Evolutionary conservation across 1,139 yeast species (phyloP).

Genomic region (Nakaseomyces glabratus): DNA sequence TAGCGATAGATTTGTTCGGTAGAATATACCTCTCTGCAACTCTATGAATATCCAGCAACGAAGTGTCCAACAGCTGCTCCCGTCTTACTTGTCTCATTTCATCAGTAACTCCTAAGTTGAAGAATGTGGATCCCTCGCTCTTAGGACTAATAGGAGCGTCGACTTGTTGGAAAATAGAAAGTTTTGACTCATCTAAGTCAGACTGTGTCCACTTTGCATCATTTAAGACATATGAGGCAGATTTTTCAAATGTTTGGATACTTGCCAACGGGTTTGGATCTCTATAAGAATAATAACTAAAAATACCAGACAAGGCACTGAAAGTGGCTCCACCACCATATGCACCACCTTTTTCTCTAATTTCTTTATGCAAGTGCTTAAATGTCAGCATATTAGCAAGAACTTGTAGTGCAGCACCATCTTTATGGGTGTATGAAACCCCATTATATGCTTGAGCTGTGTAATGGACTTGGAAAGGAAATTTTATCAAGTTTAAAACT

Average conservation of each 20-base stretch:
- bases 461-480: conserved; percentile 88
- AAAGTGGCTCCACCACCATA: conserved; percentile 92
- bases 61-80: conserved; percentile 58
- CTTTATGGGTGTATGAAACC: conserved; percentile 55
- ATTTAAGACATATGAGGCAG: conserved; percentile 46
- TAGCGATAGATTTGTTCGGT: conserved; percentile 11
- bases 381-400: conserved; percentile 74
- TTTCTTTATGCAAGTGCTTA: conserved; percentile 77
- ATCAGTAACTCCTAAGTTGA: conserved; percentile 64
- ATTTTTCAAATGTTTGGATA: conserved; percentile 48
- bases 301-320: conserved; percentile 72
- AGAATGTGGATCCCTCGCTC: conserved; percentile 61
- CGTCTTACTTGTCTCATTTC: conserved; percentile 77
- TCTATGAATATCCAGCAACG: conserved; percentile 44
- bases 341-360: conserved; percentile 95
- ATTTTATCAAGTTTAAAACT: conserved; percentile 43
- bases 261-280: conserved; percentile 83
- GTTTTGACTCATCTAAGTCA: conserved; percentile 81
- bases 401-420: conserved; percentile 80
- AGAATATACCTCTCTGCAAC: conserved; percentile 17
- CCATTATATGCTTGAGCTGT: conserved; percentile 65
- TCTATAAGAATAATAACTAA: conserved; percentile 81
- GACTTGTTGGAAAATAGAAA: conserved; percentile 79
- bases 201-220: conserved; percentile 43
- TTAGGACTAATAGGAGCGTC: conserved; percentile 86